Conservation (phyloP, 345 rosid genomes). For the Eucalyptus curtisii region DNA sequence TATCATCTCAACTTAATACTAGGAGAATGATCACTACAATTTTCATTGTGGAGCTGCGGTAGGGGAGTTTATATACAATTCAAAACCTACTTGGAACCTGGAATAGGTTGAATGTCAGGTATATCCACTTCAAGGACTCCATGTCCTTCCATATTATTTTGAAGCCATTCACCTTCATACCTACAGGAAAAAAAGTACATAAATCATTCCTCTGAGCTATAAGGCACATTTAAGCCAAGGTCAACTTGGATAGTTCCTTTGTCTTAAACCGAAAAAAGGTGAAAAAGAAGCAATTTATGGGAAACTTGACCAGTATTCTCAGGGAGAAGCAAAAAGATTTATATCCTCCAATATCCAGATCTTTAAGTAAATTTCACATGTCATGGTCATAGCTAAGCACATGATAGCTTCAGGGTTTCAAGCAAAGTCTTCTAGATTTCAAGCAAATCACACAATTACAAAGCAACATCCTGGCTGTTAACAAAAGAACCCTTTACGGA, state of each 20-base stretch:
- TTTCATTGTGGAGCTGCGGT: background rate
- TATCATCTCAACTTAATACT: background rate
- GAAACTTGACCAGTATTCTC: background rate
- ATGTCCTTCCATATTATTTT: slow-evolving; percentile 78
- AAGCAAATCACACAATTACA: background rate
- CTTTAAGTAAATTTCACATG: background rate
- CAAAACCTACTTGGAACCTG: slow-evolving; percentile 77
- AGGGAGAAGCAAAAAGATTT: background rate
- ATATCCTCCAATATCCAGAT: background rate
- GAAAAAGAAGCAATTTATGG: background rate
- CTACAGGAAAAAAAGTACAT: slow-evolving; percentile 12
- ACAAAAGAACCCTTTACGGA: background rate
- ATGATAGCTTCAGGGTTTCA: background rate
- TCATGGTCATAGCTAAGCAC: background rate
- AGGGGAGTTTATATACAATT: background rate
- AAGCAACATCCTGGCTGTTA: background rate
- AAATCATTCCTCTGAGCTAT: background rate
- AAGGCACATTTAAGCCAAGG: background rate
- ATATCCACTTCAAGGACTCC: slow-evolving; percentile 89
- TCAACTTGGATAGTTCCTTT: background rate
- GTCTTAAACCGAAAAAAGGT: background rate
- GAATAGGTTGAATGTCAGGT: slow-evolving; percentile 83
- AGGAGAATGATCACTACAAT: background rate
- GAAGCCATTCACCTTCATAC: slow-evolving; percentile 98
- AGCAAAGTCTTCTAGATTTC: background rate